Conservation (phyloP, 2,329 filamentous ascomycete species). For the Ascochyta viciae-villosae region DNA sequence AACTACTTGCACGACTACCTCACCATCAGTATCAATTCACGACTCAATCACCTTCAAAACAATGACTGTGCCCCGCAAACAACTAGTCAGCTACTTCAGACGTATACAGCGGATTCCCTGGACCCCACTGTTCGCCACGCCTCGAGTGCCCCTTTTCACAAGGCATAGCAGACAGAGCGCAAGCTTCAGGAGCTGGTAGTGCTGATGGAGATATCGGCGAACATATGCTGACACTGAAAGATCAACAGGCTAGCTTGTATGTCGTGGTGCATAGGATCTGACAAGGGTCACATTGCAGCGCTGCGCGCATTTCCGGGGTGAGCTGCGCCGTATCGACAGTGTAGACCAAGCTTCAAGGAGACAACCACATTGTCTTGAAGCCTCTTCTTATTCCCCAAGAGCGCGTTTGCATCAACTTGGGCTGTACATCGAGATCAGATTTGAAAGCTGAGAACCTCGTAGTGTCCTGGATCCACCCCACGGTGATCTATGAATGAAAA, state of each 20-base stretch:
- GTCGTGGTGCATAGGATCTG: background rate
- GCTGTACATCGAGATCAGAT: background rate
- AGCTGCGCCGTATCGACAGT: background rate
- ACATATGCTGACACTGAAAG: background rate
- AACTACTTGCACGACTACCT: constrained; percentile 18
- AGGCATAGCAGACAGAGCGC: background rate
- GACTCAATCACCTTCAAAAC: constrained; percentile 13
- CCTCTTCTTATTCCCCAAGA: background rate
- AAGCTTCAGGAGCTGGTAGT: background rate
- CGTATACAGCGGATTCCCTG: background rate
- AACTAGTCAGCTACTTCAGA: background rate
- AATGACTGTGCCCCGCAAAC: background rate
- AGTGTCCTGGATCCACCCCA: background rate
- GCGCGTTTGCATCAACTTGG: background rate
- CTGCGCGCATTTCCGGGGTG: background rate
- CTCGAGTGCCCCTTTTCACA: background rate
- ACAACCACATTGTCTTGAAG: background rate
- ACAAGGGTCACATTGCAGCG: background rate
- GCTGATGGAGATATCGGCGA: background rate
- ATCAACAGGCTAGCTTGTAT: background rate
- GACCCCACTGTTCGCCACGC: background rate
- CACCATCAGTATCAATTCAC: constrained; percentile 24
- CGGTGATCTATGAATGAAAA: background rate
- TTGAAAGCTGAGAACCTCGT: background rate
- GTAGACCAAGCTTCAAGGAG: background rate